A percentile compares a stretch with the other conserved stretches of the same genome.
These are phyloP conservation scores for Aschersonia sp. DNA, from an alignment of 2,329 filamentous ascomycete species.

Conservation along the genomic window DNA sequence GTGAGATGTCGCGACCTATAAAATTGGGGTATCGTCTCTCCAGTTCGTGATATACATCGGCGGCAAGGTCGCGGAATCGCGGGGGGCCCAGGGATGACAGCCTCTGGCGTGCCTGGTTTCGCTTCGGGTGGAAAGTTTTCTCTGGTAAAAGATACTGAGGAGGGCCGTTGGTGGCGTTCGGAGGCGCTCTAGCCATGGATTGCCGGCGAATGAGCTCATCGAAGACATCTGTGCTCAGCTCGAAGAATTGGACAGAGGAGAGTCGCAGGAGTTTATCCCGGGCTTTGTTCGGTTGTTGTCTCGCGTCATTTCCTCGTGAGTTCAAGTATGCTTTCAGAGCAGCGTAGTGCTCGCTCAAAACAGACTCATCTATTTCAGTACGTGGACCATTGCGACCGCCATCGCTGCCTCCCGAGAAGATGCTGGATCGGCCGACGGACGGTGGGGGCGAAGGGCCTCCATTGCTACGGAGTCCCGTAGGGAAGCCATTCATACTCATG, in stretches of 20 bases:
- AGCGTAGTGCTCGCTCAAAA: conserved; percentile 67
- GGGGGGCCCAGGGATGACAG: conserved; percentile 77
- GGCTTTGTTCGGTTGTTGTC: conserved; percentile 70
- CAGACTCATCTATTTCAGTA: conserved; percentile 42
- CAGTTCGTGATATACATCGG: conserved; percentile 90
- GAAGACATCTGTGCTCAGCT: conserved; percentile 93
- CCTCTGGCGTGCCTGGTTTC: conserved; percentile 94
- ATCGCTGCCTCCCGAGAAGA: conserved; percentile 53
- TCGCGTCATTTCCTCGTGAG: conserved; percentile 61
- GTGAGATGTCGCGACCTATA: conserved; percentile 50
- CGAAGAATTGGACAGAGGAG: conserved; percentile 86
- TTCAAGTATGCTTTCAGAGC: conserved; percentile 65
- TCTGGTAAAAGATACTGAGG: conserved; percentile 72
- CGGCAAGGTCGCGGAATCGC: conserved; percentile 81
- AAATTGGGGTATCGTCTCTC: conserved; percentile 83
- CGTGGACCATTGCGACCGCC: conserved; percentile 43
- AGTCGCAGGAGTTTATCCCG: conserved; percentile 87
- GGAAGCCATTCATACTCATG: conserved; percentile 47
- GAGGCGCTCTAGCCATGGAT: conserved; percentile 39
- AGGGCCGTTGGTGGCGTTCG: conserved; percentile 36
- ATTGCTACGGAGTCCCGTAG: conserved; percentile 38
- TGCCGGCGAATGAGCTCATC: conserved; percentile 87
- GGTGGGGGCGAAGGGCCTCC: conserved; percentile 71
- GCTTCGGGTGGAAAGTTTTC: conserved; percentile 83
- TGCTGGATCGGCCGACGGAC: conserved; percentile 74